Base-by-base conservation (phyloP, 768 basidiomycete genomes). In the Astraeus odoratus region DNA sequence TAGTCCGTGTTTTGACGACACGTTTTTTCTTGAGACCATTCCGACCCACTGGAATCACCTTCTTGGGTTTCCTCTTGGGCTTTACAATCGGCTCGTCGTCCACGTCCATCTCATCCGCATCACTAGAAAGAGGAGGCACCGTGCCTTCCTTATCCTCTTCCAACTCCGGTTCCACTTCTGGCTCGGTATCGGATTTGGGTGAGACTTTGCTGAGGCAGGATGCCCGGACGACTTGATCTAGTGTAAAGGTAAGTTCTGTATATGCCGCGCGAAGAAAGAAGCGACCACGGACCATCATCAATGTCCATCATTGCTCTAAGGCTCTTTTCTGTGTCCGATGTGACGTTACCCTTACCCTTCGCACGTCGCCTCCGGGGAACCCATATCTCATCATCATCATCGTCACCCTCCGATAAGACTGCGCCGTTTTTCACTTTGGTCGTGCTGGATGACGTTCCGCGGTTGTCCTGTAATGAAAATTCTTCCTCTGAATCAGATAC, bases 21-120 rank as follows among this genome's bases (percentile, higher is more conserved):
- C 78, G 72, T 53, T 70, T 75, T 67, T 90, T 91, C 71, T 77
- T 86, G 45, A 88, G 56, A 5, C 88, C 88, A 48, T 90, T 92
- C 30, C 67, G 67, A 0, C 88, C 87, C n/a, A 86, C 64, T 1
- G 87, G 89, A n/a, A 80, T 58, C 4, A 70, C 72, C 52, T 77
- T 81, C 64, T 80, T 84, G 30, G 72, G 51, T 46, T 70, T 73
- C 52, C 61, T 65, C 44, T 49, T 61, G 36, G 63, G 67, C 51
- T 70, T 70, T 41, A 62, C 54, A 12, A 63, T 31, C 0, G 53
- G 56, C 23, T 60, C 66, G 13, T 63, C 55, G 15, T 66, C 62
- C 1, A 46, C 51, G 16, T 66, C 62, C 1, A 47, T 52, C 12
- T 59, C 57, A 3, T 65, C 61, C 12, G 44, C 61, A 23, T 58